Evolutionary conservation across 1,284 basidiomycete genomes (phyloP), one percentile per base, ranked within the genome.

Genomic region (Vanrija humicola): DNA sequence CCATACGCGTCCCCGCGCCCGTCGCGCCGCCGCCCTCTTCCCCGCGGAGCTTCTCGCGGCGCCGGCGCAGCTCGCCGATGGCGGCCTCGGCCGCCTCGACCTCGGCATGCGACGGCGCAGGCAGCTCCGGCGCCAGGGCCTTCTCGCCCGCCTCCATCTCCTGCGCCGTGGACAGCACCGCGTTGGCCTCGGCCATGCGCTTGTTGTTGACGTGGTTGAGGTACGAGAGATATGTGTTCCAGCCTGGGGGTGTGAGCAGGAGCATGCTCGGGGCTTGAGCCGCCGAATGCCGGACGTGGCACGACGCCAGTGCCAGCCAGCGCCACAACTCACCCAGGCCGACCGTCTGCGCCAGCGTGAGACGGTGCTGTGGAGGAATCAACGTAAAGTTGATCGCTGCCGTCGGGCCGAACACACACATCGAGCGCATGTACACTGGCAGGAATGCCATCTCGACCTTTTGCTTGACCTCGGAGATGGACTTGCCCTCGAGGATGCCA

Each of bases 351-450:
- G 90, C 82, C 19, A 87, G 79, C 8, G 87, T 80, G 57, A 92
- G 85, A n/a, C 89, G 84, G 52, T 90, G 79, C 65, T 91, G 89
- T 5, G 82, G 82, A 0, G 90, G 90, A 0, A 92, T 82, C 48
- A 92, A 23, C 14, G 84, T 78, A 67, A 92, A 92, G 77, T 93
- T 93, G 78, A 90, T 77, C 53, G 88, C 72, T 70, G 92, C 89
- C 0, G 88, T 84, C 0, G 90, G 90, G 45, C 86, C 81, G 70
- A 88, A 91, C 9, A 90, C 88, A 14, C 77, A 80, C 10, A 72
- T 58, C 7, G 67, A 67, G 57, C 68, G 68, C 23, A 61, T 57
- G 64, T 67, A 70, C 9, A 67, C 69, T 12, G 65, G 64, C 43
- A 68, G 59, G 60, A 68, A 73, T 1, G 65, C 63, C 67, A 71